Conservation (phyloP, 1,284 basidiomycete genomes). For the Apiotrichum gamsii region DNA sequence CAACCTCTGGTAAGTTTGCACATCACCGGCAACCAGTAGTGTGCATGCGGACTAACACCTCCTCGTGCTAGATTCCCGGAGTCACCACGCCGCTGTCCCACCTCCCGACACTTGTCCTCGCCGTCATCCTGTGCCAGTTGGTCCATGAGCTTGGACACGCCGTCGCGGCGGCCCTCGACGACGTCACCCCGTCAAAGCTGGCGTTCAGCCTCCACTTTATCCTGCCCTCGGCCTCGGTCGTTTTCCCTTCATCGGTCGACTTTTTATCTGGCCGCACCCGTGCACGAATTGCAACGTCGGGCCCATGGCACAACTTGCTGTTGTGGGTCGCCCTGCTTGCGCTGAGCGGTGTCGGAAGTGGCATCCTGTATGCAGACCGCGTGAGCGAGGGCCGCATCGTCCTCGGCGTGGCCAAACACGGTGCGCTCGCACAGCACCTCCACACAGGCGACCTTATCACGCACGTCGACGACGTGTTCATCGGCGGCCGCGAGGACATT, state of each 20-base stretch:
- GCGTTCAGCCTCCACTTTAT: slow-evolving; percentile 29
- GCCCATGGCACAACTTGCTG: slow-evolving; percentile 42
- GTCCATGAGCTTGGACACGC: slow-evolving; percentile 45
- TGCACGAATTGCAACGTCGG: slow-evolving; percentile 38
- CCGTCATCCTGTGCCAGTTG: slow-evolving; percentile 37
- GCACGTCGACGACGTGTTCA: slow-evolving; percentile 34
- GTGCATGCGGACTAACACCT: background rate
- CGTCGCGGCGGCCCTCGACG: slow-evolving; percentile 38
- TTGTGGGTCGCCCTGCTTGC: slow-evolving; percentile 19
- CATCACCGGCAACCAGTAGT: too few species aligned
- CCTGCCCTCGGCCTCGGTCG: slow-evolving; percentile 36
- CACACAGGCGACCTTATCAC: slow-evolving; percentile 31
- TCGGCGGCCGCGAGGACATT: slow-evolving; percentile 21
- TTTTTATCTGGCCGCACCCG: slow-evolving; percentile 29
- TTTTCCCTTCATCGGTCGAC: slow-evolving; percentile 36
- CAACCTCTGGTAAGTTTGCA: slow-evolving; percentile 36
- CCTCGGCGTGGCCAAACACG: too few species aligned
- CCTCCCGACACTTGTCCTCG: slow-evolving; percentile 36
- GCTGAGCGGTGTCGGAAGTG: background rate
- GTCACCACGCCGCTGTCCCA: slow-evolving; percentile 41
- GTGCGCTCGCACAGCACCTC: slow-evolving; percentile 2
- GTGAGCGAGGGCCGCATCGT: too few species aligned
- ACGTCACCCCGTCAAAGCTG: slow-evolving; percentile 28
- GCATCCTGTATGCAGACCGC: too few species aligned
- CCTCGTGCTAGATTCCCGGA: slow-evolving; percentile 37